A percentile compares a stretch with the other conserved stretches of the same genome.
phyloP scores from a whole-genome alignment of 371 early-diverging fungal genomes.

The Rozella allomycis region DNA sequence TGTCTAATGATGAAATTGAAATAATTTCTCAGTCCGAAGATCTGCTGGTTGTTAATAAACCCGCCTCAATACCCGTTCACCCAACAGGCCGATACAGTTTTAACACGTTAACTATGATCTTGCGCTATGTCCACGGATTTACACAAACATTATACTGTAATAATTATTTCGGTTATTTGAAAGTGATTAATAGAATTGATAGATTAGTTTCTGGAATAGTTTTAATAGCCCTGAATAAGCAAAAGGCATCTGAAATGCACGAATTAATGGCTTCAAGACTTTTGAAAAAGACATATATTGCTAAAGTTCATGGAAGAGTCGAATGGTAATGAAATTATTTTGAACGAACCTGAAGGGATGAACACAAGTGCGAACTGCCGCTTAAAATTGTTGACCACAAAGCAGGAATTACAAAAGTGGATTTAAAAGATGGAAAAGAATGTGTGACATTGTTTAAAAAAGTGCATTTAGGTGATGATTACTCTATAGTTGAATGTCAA shows the following conservation, averaged over 20 bases:
- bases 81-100: slow-evolving; percentile 17
- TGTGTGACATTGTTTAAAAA: background rate
- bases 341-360: background rate
- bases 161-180: slow-evolving; percentile 4
- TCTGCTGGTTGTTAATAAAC: slow-evolving; percentile 16
- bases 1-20: slow-evolving; percentile 5
- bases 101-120: too few relatives aligned
- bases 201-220: slow-evolving; percentile 20
- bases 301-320: slow-evolving; percentile 14
- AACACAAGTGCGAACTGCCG: too few relatives aligned
- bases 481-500: slow-evolving; percentile 13
- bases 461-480: slow-evolving; percentile 2
- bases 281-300: slow-evolving; percentile 14
- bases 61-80: slow-evolving; percentile 21
- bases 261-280: slow-evolving; percentile 5
- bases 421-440: slow-evolving; percentile 1
- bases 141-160: slow-evolving; percentile 11
- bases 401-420: too few relatives aligned
- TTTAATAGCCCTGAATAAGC: slow-evolving; percentile 9
- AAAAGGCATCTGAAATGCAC: slow-evolving; percentile 4
- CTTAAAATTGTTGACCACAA: background rate
- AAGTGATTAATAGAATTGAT: slow-evolving; percentile 7
- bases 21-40: slow-evolving; percentile 9
- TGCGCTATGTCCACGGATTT: too few relatives aligned
- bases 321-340: slow-evolving; percentile 2